Conservation (phyloP, 768 basidiomycete genomes). For the Fistulinella prunicolor region DNA sequence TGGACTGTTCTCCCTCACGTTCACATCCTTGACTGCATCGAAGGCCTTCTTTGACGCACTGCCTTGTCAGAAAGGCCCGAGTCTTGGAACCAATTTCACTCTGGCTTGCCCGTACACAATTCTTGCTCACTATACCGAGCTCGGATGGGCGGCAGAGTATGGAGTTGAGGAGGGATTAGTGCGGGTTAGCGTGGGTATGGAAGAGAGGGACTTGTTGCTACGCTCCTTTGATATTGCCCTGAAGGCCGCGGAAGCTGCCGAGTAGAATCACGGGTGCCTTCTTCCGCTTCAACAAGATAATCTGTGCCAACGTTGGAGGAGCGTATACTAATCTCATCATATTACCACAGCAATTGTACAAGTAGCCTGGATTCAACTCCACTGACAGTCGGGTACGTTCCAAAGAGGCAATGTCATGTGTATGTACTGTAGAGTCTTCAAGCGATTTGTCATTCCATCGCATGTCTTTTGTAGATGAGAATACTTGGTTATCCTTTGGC, state of each 20-base stretch:
- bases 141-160: constrained; percentile 87
- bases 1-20: constrained; percentile 84
- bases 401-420: background rate
- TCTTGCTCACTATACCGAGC: constrained; percentile 83
- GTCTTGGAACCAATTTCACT: constrained; percentile 93
- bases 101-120: constrained; percentile 92
- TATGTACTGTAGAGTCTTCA: background rate
- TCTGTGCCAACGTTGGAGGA: too few species aligned
- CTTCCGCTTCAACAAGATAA: too few species aligned
- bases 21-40: constrained; percentile 65
- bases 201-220: constrained; percentile 58
- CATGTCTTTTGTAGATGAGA: background rate
- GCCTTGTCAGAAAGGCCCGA: constrained; percentile 84
- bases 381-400: background rate
- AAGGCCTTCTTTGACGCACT: constrained; percentile 83
- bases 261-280: background rate
- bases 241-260: constrained; percentile 64
- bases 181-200: constrained; percentile 89
- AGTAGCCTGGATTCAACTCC: too few species aligned
- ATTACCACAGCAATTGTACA: too few species aligned
- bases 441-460: background rate
- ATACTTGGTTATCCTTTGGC: background rate
- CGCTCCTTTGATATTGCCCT: constrained; percentile 62
- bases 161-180: constrained; percentile 85
- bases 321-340: too few species aligned